phyloP scores from a whole-genome alignment of 768 basidiomycete species.

The Phylloporus arenicola region DNA sequence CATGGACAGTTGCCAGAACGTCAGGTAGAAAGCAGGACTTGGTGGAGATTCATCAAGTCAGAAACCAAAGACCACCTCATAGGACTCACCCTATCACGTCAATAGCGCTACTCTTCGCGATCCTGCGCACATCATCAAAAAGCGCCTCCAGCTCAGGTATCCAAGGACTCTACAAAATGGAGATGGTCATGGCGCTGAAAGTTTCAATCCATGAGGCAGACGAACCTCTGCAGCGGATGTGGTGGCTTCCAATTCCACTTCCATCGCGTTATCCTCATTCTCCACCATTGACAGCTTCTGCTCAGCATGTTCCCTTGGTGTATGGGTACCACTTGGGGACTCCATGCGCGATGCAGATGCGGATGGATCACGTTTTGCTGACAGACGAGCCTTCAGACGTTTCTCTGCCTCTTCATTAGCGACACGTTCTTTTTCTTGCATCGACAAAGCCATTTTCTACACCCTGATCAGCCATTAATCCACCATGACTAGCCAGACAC shows the following conservation, averaged over 20 bases:
- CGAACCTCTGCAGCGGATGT: constrained; percentile 25
- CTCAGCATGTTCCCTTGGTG: constrained; percentile 22
- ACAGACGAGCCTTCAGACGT: constrained; percentile 70
- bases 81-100: constrained; percentile 66
- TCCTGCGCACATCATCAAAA: constrained; percentile 70
- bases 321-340: constrained; percentile 46
- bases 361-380: constrained; percentile 68
- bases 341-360: constrained; percentile 52
- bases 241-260: constrained; percentile 36
- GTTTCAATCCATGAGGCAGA: constrained; percentile 1
- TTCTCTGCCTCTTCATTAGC: constrained; percentile 76
- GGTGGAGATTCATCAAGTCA: constrained; percentile 3
- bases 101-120: constrained; percentile 60
- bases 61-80: constrained; percentile 1
- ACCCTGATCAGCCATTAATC: constrained; percentile 5
- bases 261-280: constrained; percentile 49
- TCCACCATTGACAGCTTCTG: constrained; percentile 24
- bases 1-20: constrained; percentile 95
- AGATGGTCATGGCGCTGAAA: constrained; percentile 2
- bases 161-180: constrained; percentile 60
- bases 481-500: constrained; percentile 15
- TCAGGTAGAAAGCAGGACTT: constrained; percentile 88
- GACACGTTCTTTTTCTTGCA: constrained; percentile 62
- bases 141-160: constrained; percentile 64
- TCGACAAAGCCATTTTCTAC: constrained; percentile 55